These are phyloP conservation scores for Yamadazyma endophytica DNA, from an alignment of 805 yeast species.

Conservation along the genomic window DNA sequence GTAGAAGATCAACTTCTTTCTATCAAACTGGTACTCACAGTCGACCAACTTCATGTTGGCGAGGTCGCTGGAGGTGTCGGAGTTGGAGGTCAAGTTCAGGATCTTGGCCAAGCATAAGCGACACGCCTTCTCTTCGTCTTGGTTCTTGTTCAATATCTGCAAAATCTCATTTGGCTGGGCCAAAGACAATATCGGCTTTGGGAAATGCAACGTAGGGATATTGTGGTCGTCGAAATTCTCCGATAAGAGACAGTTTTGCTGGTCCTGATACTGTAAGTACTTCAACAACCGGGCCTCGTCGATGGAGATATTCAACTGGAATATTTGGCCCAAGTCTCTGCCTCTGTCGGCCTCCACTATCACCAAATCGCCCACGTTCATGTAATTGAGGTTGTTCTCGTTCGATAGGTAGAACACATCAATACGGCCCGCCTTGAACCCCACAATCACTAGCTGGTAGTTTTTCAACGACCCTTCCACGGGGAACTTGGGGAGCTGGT, in stretches of 20 bases:
- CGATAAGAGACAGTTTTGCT: slow-evolving; percentile 40
- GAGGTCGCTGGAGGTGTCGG: slow-evolving; percentile 10
- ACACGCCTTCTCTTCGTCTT: slow-evolving; percentile 69
- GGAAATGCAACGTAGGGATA: slow-evolving; percentile 54
- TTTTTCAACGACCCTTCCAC: slow-evolving; percentile 31
- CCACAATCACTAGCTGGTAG: slow-evolving; percentile 53
- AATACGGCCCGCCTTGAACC: slow-evolving; percentile 74
- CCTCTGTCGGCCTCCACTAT: slow-evolving; percentile 86
- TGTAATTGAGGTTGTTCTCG: slow-evolving; percentile 18
- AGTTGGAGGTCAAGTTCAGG: slow-evolving; percentile 24
- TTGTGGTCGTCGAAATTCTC: no score
- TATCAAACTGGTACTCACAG: slow-evolving; percentile 80
- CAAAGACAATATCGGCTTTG: slow-evolving; percentile 60
- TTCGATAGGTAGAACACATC: slow-evolving; percentile 69
- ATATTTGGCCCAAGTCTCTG: slow-evolving; percentile 66
- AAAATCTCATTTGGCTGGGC: slow-evolving; percentile 61
- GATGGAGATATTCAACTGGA: slow-evolving; percentile 50
- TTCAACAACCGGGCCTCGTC: slow-evolving; percentile 69
- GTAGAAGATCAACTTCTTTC: slow-evolving; percentile 71
- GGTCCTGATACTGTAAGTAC: slow-evolving; percentile 64
- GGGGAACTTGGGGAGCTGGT: slow-evolving; percentile 34
- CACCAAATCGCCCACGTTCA: slow-evolving; percentile 61
- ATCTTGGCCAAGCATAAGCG: slow-evolving; percentile 57
- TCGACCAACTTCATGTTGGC: slow-evolving; percentile 58
- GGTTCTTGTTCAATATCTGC: slow-evolving; percentile 53